Evolutionary conservation across 306 rosid species (phyloP).

Genomic region (Dicorynia guianensis): DNA sequence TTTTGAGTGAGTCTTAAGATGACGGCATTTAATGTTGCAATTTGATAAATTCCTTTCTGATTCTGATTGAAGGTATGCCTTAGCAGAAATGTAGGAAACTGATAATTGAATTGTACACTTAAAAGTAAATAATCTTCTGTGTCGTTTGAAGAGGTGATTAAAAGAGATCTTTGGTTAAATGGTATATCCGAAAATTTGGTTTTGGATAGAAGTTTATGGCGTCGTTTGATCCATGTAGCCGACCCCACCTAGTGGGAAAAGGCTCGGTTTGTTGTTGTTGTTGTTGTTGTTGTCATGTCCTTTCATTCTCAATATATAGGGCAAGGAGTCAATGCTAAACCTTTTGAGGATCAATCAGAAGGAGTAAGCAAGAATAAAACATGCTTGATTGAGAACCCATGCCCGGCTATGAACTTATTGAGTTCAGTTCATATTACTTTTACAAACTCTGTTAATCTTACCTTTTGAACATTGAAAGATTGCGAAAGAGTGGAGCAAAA

Average conservation of each 20-base stretch:
- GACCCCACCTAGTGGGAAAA: too few species aligned
- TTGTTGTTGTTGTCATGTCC: too few species aligned
- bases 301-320: background rate
- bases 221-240: too few species aligned
- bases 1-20: constrained; percentile 5
- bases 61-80: constrained; percentile 2
- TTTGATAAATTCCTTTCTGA: background rate
- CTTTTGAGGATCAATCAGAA: constrained; percentile 25
- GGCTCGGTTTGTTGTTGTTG: too few species aligned
- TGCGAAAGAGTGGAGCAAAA: constrained; percentile 81
- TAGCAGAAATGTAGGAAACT: background rate
- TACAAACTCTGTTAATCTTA: constrained; percentile 38
- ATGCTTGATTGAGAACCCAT: constrained; percentile 8
- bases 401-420: constrained; percentile 18
- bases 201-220: too few species aligned
- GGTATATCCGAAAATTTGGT: too few species aligned
- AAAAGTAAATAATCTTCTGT: constrained; percentile 13
- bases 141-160: too few species aligned
- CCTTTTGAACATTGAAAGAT: constrained; percentile 89
- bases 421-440: constrained; percentile 18
- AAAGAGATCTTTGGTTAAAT: too few species aligned
- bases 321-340: background rate
- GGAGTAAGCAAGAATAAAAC: constrained; percentile 18
- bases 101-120: constrained; percentile 1
- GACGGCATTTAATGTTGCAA: background rate